Percentiles rank a stretch among this genome's conserved stretches.
Conservation (phyloP, 2,329 filamentous ascomycete genomes). For the Alternaria ethzedia region DNA sequence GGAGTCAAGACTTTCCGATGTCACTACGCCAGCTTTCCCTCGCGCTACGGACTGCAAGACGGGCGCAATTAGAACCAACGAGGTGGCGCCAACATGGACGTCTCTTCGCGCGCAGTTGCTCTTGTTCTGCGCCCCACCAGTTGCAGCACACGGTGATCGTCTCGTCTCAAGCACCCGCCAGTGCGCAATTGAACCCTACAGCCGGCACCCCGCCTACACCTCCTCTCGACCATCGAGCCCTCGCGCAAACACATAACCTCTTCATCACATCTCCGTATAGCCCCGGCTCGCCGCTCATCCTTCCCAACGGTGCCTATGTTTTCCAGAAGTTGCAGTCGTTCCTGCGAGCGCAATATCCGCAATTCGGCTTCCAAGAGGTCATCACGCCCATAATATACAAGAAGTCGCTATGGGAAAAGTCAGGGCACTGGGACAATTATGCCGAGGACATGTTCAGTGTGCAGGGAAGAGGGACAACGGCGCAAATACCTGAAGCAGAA, state of each 20-base stretch:
- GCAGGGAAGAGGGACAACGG: constrained; percentile 59
- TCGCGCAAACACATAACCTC: constrained; percentile 68
- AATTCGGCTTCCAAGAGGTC: constrained; percentile 87
- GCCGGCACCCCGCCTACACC: constrained; percentile 45
- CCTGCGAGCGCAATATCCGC: constrained; percentile 80
- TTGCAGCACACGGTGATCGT: constrained; percentile 31
- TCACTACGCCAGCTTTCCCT: constrained; percentile 33
- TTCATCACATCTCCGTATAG: constrained; percentile 82
- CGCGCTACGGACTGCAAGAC: constrained; percentile 18
- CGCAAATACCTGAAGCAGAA: constrained; percentile 53
- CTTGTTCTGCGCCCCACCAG: constrained; percentile 41
- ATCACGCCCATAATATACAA: constrained; percentile 92
- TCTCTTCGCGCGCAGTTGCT: constrained; percentile 36
- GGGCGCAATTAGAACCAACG: constrained; percentile 7
- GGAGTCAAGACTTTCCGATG: constrained; percentile 37
- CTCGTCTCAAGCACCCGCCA: constrained; percentile 20
- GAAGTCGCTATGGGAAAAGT: constrained; percentile 82
- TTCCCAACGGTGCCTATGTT: constrained; percentile 80
- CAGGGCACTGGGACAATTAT: constrained; percentile 88
- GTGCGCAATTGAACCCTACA: constrained; percentile 39
- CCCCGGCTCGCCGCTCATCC: constrained; percentile 83
- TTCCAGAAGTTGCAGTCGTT: constrained; percentile 86
- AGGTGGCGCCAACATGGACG: constrained; percentile 10
- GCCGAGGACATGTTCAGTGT: constrained; percentile 93
- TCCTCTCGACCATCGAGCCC: constrained; percentile 57